Base-by-base conservation (phyloP, 1,139 yeast species). In the Geotrichum australiense region DNA sequence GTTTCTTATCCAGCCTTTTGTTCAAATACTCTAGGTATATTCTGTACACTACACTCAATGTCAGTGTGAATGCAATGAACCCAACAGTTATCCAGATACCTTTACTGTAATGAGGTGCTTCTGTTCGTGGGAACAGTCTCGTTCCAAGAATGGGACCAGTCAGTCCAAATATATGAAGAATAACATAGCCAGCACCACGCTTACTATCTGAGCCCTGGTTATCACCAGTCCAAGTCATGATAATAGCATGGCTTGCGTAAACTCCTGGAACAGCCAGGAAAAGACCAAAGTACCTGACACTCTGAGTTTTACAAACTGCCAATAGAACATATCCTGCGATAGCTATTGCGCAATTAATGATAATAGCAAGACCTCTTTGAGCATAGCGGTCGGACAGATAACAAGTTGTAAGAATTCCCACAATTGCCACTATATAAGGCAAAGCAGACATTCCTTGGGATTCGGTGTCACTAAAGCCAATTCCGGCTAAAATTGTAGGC, bases 141-240 rank as follows among this genome's bases (percentile, higher is more conserved):
- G 62, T 58, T 4, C 64, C 64, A 3, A 61, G 50, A 21, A 60
- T 37, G 7, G 64, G 62, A 6, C 63, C 63, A 32, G 61, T 57
- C 43, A 60, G 61, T 16, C 64, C 64, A 23, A 59, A 46, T 12
- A 57, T 46, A 43, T 59, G 60, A 20, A 60, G 42, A 41, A 59
- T 37, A 24, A 58, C 56, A 41, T 51, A 54, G 6, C 61, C 62
- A 12, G 52, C 50, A 21, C 60, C 59, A 37, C 60, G 50, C 23
- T 52, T 50, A 7, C 59, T 46, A 36, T 59, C 63, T 11, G 58
- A 49, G 8, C 61, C 57, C 35, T 59, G 63, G 46, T 61, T 59
- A 44, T 61, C 60, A 28, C 56, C 57, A 8, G 52, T 51, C 64
- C 64, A 60, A 10, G 58, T 47, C 25, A 59, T 43, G 21, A 57